Conservation (phyloP, 2,329 filamentous ascomycete genomes). For the Dactylellina cionopaga region DNA sequence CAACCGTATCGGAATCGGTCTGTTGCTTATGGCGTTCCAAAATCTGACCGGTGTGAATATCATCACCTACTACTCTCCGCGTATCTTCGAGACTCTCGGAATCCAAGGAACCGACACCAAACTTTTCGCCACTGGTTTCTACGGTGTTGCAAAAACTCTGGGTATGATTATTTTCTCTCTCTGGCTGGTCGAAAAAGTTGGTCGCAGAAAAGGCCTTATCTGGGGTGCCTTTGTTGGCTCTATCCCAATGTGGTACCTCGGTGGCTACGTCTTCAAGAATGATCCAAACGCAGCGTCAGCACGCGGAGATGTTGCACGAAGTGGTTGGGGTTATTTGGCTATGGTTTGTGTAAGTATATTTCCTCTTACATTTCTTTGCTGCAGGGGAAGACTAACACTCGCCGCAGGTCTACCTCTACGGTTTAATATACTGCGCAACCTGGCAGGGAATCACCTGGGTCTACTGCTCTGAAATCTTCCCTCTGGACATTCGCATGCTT, state of each 20-base stretch:
- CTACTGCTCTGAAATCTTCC: conserved; percentile 67
- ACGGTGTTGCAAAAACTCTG: conserved; percentile 75
- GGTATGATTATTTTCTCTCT: conserved; percentile 73
- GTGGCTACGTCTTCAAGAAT: conserved; percentile 65
- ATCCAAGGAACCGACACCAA: conserved; percentile 65
- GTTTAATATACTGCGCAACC: conserved; percentile 76
- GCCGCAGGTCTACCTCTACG: conserved; percentile 60
- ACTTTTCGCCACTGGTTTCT: conserved; percentile 79
- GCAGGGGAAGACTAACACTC: not conserved
- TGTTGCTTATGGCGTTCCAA: conserved; percentile 80
- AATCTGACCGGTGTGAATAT: conserved; percentile 74
- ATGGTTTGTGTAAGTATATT: conserved; percentile 36
- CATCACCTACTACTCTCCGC: conserved; percentile 75
- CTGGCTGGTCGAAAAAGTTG: conserved; percentile 75
- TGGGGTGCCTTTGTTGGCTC: conserved; percentile 73
- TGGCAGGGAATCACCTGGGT: conserved; percentile 75
- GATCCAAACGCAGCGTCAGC: conserved; percentile 8
- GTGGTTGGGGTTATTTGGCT: conserved; percentile 36
- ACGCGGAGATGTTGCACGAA: conserved; percentile 12
- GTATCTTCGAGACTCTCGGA: conserved; percentile 74
- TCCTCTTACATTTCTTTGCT: not conserved
- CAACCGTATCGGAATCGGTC: conserved; percentile 76
- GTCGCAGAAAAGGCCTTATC: conserved; percentile 70
- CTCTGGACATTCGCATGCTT: conserved; percentile 68
- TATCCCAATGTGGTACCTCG: conserved; percentile 75